phyloP scores from a whole-genome alignment of 2,329 filamentous ascomycete genomes.

The Zasmidium cellare region DNA sequence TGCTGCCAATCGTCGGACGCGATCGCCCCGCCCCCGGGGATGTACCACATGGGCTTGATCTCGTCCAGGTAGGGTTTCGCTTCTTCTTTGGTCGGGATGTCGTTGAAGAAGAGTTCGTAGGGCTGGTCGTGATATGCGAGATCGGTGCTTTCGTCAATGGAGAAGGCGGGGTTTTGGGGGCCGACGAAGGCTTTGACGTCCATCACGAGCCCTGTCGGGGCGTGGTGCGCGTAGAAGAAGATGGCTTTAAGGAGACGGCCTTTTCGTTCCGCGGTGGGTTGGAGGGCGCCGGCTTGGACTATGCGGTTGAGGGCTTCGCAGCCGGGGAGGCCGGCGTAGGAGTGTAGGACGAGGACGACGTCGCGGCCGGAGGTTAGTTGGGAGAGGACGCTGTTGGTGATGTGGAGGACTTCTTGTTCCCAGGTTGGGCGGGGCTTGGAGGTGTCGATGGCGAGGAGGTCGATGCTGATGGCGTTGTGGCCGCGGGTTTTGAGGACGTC shows the following conservation, averaged over 20 bases:
- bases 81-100: slow-evolving; percentile 2
- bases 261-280: background rate
- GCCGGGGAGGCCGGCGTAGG: slow-evolving; percentile 8
- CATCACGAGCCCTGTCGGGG: slow-evolving; percentile 5
- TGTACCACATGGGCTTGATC: slow-evolving; percentile 12
- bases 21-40: slow-evolving; percentile 7
- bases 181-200: slow-evolving; percentile 10
- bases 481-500: slow-evolving; percentile 1
- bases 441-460: background rate
- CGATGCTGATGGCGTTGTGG: slow-evolving; percentile 1
- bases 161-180: slow-evolving; percentile 2
- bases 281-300: slow-evolving; percentile 7
- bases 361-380: slow-evolving; percentile 10
- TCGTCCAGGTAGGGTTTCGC: slow-evolving; percentile 11
- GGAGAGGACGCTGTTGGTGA: background rate
- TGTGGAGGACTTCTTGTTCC: slow-evolving; percentile 12
- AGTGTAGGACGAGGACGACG: slow-evolving; percentile 7
- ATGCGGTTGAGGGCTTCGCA: slow-evolving; percentile 14
- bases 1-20: slow-evolving; percentile 11
- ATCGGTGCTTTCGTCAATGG: slow-evolving; percentile 2
- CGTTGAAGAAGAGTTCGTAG: slow-evolving; percentile 11
- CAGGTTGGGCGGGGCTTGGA: slow-evolving; percentile 8
- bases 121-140: slow-evolving; percentile 2
- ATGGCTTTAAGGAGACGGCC: slow-evolving; percentile 6
- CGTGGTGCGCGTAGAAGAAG: slow-evolving; percentile 11